These are phyloP conservation scores for Pezicula neosporulosa DNA, from an alignment of 2,329 filamentous ascomycete species.

Conservation along the genomic window DNA sequence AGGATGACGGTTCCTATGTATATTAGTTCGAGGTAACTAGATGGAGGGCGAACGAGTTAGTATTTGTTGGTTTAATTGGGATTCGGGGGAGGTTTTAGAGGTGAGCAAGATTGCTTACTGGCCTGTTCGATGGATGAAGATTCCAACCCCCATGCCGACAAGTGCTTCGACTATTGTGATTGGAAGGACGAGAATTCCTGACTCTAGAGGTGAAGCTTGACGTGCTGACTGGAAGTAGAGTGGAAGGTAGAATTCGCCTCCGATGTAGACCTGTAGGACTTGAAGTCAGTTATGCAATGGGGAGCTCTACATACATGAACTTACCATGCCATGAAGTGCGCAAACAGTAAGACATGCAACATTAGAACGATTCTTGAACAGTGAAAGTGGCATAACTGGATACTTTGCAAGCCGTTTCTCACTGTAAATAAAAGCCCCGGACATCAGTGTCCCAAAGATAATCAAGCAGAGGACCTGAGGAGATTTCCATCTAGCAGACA, in stretches of 20 bases:
- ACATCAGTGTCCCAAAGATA: conserved; percentile 65
- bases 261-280: conserved; percentile 30
- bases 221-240: conserved; percentile 71
- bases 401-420: conserved; percentile 68
- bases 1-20: conserved; percentile 54
- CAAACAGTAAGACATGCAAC: conserved; percentile 61
- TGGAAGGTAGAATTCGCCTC: conserved; percentile 65
- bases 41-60: too few species aligned
- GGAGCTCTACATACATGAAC: not conserved
- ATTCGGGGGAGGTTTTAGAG: too few species aligned
- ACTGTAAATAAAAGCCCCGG: conserved; percentile 57
- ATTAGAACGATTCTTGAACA: conserved; percentile 67
- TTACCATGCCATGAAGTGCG: conserved; percentile 64
- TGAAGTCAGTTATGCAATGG: not conserved
- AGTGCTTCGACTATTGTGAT: conserved; percentile 63
- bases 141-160: conserved; percentile 50
- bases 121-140: conserved; percentile 56
- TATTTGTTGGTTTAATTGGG: conserved; percentile 53
- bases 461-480: conserved; percentile 71
- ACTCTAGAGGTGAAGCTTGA: conserved; percentile 58
- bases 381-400: conserved; percentile 69
- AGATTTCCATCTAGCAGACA: conserved; percentile 58
- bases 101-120: conserved; percentile 21
- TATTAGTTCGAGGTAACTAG: conserved; percentile 56
- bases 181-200: conserved; percentile 72